Percentiles rank a stretch among this genome's conserved stretches.
phyloP scores from a whole-genome alignment of 2,329 filamentous ascomycete species.

The Blumeriella jaapii region DNA sequence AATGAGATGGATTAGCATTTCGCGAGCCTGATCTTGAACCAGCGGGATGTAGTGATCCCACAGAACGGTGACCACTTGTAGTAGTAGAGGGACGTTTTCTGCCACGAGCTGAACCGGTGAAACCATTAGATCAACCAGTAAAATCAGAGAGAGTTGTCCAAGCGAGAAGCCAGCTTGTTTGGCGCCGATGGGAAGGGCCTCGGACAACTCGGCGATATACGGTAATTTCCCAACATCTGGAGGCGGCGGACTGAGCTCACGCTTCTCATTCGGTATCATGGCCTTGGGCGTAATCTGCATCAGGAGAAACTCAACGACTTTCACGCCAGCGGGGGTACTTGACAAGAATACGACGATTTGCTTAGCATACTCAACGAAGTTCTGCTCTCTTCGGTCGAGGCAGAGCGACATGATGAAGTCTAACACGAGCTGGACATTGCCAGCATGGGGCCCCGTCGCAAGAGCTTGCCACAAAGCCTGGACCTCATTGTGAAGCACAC shows the following conservation, averaged over 20 bases:
- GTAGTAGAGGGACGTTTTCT: conserved; percentile 71
- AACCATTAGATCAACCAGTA: conserved; percentile 93
- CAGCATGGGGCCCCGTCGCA: conserved; percentile 81
- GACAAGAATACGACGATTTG: conserved; percentile 96
- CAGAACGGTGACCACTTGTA: conserved; percentile 85
- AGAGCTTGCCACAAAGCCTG: conserved; percentile 96
- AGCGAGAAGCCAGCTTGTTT: conserved; percentile 87
- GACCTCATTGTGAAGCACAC: conserved; percentile 85
- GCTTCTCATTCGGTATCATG: conserved; percentile 90
- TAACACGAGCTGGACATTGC: conserved; percentile 86
- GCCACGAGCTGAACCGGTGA: conserved; percentile 70
- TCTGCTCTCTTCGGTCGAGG: conserved; percentile 87
- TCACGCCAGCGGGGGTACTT: conserved; percentile 71
- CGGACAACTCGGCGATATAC: conserved; percentile 76
- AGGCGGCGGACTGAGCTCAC: conserved; percentile 54
- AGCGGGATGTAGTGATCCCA: conserved; percentile 97
- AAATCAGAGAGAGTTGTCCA: conserved; percentile 82
- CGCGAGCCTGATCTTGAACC: conserved; percentile 90
- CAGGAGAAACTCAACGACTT: conserved; percentile 87
- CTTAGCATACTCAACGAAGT: conserved; percentile 96
- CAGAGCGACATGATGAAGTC: conserved; percentile 96
- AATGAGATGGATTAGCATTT: conserved; percentile 96
- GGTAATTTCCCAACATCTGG: conserved; percentile 66
- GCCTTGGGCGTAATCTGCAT: conserved; percentile 86
- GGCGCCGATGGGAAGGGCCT: conserved; percentile 74